Conservation (phyloP, 352 stramenopile genomes). For the Stephanocyclus meneghinianus region DNA sequence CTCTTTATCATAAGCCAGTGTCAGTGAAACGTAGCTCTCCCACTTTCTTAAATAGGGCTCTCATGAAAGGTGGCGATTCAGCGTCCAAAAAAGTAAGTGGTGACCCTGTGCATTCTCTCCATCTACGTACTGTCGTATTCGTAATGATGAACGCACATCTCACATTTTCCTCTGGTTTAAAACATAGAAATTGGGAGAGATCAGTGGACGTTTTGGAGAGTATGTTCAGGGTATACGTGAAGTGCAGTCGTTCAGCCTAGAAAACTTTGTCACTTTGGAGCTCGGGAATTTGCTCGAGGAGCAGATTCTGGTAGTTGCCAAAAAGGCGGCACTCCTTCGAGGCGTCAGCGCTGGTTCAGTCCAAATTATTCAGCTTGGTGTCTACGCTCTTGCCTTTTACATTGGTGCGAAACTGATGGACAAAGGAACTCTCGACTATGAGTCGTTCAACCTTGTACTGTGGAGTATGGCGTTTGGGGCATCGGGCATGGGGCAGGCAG, state of each 20-base stretch:
- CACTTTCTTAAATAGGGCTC: not conserved
- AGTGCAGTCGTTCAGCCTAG: slow-evolving; percentile 30
- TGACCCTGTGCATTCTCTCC: not conserved
- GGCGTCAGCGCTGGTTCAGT: slow-evolving; percentile 72
- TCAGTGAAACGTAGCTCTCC: too few relatives aligned
- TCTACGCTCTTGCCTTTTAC: slow-evolving; percentile 78
- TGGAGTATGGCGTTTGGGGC: slow-evolving; percentile 70
- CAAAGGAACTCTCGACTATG: slow-evolving; percentile 61
- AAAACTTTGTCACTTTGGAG: slow-evolving; percentile 19
- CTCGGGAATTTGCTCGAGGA: slow-evolving; percentile 15
- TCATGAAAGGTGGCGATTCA: slow-evolving; percentile 57
- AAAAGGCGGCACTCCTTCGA: slow-evolving; percentile 55
- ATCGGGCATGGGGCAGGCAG: slow-evolving; percentile 78
- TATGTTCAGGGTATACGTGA: slow-evolving; percentile 61
- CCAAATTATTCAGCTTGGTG: slow-evolving; percentile 70
- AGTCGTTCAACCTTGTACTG: slow-evolving; percentile 42
- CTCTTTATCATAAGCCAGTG: too few relatives aligned
- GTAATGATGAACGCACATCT: too few relatives aligned
- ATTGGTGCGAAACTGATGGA: slow-evolving; percentile 73
- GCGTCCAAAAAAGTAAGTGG: slow-evolving; percentile 22
- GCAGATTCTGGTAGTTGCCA: slow-evolving; percentile 16
- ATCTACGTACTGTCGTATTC: too few relatives aligned
- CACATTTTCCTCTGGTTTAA: not conserved
- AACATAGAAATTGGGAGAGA: slow-evolving; percentile 55
- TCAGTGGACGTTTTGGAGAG: slow-evolving; percentile 65